A percentile compares a stretch with the other conserved stretches of the same genome.
Conservation (phyloP, 208 protist genomes). For the Balamuthia mandrillaris region DNA sequence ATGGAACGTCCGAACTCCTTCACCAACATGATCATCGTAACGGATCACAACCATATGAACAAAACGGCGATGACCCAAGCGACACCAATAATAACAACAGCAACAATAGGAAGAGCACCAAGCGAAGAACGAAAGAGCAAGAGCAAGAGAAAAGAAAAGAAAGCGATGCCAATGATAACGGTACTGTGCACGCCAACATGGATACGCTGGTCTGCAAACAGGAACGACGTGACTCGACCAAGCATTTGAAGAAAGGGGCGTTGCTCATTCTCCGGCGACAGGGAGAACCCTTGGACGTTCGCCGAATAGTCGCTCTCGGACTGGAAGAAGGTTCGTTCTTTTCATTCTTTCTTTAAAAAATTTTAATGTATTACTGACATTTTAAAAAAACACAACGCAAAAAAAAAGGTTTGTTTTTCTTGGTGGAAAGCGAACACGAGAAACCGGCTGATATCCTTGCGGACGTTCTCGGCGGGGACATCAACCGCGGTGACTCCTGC, state of each 20-base stretch:
- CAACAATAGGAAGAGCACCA: too few relatives aligned
- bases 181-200: neutral
- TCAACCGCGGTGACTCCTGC: conserved; percentile 23
- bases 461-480: conserved; percentile 33
- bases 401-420: neutral
- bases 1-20: too few relatives aligned
- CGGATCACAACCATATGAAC: too few relatives aligned
- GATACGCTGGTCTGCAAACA: neutral
- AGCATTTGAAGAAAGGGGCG: neutral
- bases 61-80: too few relatives aligned
- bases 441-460: conserved; percentile 26
- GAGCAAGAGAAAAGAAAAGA: neutral
- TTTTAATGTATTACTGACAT: too few relatives aligned
- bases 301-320: conserved; percentile 8
- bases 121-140: too few relatives aligned
- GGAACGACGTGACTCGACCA: neutral
- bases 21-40: too few relatives aligned
- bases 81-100: too few relatives aligned
- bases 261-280: conserved; percentile 29
- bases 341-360: neutral
- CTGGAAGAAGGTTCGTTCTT: neutral
- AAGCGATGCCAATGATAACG: neutral
- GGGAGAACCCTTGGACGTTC: conserved; percentile 21
- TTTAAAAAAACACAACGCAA: too few relatives aligned
- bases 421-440: too few relatives aligned